Conservation (phyloP, 2,329 filamentous ascomycete genomes). For the Blastomyces percursus region DNA sequence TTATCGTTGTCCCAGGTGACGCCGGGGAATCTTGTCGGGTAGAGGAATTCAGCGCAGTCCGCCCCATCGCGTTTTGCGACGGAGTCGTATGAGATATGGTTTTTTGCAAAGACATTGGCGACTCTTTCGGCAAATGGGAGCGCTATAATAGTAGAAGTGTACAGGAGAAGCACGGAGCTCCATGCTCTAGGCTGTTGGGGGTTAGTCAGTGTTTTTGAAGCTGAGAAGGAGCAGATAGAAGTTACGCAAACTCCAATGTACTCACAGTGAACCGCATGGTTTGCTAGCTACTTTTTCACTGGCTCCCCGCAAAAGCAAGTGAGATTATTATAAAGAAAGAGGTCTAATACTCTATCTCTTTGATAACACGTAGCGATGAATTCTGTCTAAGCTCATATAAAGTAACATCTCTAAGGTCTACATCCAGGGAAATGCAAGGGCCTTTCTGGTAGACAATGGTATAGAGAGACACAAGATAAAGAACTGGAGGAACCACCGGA, state of each 20-base stretch:
- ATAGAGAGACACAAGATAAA: background rate
- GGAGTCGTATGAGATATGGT: background rate
- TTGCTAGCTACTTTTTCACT: background rate
- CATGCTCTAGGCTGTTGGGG: background rate
- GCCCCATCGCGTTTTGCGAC: slow-evolving; percentile 4
- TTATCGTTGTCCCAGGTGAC: slow-evolving; percentile 50
- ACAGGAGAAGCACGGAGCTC: slow-evolving; percentile 5
- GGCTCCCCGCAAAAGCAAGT: background rate
- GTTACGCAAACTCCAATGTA: background rate
- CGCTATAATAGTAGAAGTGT: background rate
- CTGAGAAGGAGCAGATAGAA: background rate
- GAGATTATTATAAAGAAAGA: background rate
- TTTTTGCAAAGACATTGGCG: slow-evolving; percentile 8
- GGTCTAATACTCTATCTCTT: background rate
- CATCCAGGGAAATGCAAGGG: background rate
- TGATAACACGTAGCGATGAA: background rate
- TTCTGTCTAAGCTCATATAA: background rate
- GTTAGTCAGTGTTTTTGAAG: background rate
- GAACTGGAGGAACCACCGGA: no score
- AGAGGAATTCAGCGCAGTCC: slow-evolving; percentile 19
- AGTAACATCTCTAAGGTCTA: background rate
- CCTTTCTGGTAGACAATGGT: background rate
- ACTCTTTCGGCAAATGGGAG: slow-evolving; percentile 5
- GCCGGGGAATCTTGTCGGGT: slow-evolving; percentile 40
- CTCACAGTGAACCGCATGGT: slow-evolving; percentile 8